Base-by-base conservation (phyloP, 2,329 filamentous ascomycete genomes). In the Aspergillus neoniger region DNA sequence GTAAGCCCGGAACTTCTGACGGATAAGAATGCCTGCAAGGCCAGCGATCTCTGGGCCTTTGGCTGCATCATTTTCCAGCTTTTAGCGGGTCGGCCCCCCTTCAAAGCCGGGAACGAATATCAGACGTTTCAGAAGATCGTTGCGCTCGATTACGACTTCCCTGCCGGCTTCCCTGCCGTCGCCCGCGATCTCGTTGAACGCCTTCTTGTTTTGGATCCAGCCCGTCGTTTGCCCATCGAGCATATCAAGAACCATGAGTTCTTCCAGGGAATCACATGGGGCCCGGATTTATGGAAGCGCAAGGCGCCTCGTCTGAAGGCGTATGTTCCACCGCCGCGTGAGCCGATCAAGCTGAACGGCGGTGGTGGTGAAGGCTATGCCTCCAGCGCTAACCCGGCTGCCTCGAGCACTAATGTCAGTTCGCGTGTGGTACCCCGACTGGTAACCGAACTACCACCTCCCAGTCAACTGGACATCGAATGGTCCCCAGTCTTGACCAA, bases 61-160 rank as follows among this genome's bases (percentile, higher is more conserved):
- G 95, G 95, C 9, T 99, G 95, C 79, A 99, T 99, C 69, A 88
- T 99, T 64, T 99, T 96, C 75, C 95, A 99, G 76, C 85, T 99
- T 25, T 82, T 99, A 36, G 91, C 91, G n/a, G 95, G 95, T n/a
- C 84, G 95, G 62, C 95, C 95, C 5, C 95, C 95, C 0, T 99
- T 99, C 82, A 99, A 99, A 76, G 95, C 91, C 43, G 90, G 85
- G 14, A 97, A 96, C 67, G 95, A 99, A 74, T 99, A 98, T 71
- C 84, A 95, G 72, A 99, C 95, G 0, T 99, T 99, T 73, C 95
- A 99, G 75, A 99, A 98, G 78, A 99, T 99, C 72, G 91, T 99
- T 56, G 89, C 86, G 32, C 82, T 99, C 47, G 94, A 99, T 57
- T 99, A 98, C 73, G 90, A 94, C 49, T 99, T 98, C 65, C 95